Percentiles rank a stretch among this genome's conserved stretches.
Conservation (phyloP, 1,284 basidiomycete species). For the Ganoderma lingzhi region DNA sequence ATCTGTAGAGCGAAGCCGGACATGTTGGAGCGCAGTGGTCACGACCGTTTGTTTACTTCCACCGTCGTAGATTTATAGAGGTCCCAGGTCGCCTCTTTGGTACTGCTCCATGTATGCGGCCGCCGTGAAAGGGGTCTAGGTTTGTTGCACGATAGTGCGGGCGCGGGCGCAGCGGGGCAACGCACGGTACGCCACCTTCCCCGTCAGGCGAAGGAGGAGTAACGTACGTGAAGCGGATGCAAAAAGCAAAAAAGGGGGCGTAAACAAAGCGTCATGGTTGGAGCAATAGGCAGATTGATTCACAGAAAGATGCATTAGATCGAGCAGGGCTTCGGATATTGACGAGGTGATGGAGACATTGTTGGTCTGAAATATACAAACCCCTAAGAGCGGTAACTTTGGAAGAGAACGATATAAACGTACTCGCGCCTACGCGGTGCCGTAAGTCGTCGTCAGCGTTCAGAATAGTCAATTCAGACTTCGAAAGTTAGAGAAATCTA, state of each 20-base stretch:
- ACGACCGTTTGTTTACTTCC: no score
- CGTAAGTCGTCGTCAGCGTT: background rate
- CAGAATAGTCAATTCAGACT: background rate
- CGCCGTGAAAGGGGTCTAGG: background rate
- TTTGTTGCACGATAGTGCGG: background rate
- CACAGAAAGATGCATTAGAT: background rate
- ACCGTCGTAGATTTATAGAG: background rate
- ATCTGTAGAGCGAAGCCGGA: slow-evolving; percentile 12
- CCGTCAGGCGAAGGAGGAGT: background rate
- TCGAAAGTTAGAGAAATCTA: background rate
- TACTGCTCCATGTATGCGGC: background rate
- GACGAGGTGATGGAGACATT: background rate
- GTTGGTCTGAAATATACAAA: background rate
- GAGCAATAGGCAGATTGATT: background rate
- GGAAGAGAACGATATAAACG: no score
- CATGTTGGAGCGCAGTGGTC: slow-evolving; percentile 8
- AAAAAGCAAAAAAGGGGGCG: background rate
- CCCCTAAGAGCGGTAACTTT: no score
- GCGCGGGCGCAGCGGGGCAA: no score
- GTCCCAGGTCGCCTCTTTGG: background rate
- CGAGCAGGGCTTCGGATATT: background rate
- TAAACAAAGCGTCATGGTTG: background rate
- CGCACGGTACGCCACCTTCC: background rate
- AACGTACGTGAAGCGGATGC: background rate
- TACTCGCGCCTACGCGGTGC: background rate